phyloP scores from a whole-genome alignment of 139 green algal species.

The Chlamydomonas urium region DNA sequence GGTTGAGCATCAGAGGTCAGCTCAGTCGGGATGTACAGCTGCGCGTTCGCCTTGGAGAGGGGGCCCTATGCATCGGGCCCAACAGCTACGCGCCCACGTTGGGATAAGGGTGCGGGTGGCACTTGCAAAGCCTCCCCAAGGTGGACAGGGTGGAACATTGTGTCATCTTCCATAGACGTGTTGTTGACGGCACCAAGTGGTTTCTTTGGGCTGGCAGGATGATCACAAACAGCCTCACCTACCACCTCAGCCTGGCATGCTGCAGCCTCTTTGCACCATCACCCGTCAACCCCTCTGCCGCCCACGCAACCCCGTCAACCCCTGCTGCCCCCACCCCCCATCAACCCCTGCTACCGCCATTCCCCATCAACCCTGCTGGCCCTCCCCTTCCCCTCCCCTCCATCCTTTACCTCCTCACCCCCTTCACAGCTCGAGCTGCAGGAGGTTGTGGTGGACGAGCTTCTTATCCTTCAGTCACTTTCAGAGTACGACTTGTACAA shows the following conservation, averaged over 20 bases:
- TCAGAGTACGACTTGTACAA: conserved; percentile 30
- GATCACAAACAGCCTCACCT: too few relatives aligned
- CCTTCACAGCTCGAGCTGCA: conserved; percentile 1
- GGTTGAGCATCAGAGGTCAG: too few relatives aligned
- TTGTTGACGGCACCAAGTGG: too few relatives aligned
- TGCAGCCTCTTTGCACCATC: background rate
- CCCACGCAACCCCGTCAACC: background rate
- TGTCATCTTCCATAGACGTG: too few relatives aligned
- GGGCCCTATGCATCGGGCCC: too few relatives aligned
- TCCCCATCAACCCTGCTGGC: background rate
- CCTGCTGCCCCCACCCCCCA: background rate
- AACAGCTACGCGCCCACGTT: too few relatives aligned
- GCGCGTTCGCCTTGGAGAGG: too few relatives aligned
- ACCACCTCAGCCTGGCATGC: background rate
- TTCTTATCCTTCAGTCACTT: conserved; percentile 17
- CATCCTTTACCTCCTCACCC: background rate
- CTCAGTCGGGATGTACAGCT: too few relatives aligned
- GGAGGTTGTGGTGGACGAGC: conserved; percentile 32
- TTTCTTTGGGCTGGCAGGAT: too few relatives aligned
- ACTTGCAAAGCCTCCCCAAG: too few relatives aligned
- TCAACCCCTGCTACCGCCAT: background rate
- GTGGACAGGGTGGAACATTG: too few relatives aligned
- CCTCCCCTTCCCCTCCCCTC: background rate
- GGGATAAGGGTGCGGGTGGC: too few relatives aligned
- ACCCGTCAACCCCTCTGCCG: background rate